These are phyloP conservation scores for Coemansia sp. DNA, from an alignment of 192 early-diverging fungal genomes.

Conservation along the genomic window DNA sequence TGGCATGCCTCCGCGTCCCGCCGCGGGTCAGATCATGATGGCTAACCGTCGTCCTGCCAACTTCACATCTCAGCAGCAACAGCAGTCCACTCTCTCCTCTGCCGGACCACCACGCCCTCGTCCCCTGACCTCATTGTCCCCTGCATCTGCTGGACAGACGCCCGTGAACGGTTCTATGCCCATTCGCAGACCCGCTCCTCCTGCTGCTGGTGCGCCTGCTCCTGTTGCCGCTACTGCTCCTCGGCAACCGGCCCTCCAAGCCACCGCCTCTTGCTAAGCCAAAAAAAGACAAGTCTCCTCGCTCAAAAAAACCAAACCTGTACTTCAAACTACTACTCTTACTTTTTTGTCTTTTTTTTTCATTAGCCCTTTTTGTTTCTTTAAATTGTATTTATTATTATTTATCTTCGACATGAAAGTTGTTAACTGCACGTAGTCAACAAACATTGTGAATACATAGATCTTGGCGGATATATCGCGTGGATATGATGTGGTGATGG, in stretches of 20 bases:
- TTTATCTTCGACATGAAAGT: neutral
- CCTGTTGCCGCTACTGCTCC: conserved; percentile 1
- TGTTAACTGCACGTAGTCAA: neutral
- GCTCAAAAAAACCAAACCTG: conserved; percentile 5
- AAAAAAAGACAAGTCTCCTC: neutral
- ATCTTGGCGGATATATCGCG: neutral
- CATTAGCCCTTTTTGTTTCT: neutral
- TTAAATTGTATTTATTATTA: neutral
- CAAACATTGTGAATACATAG: neutral
- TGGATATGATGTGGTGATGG: neutral
- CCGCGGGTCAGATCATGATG: neutral
- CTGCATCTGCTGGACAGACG: conserved; percentile 7
- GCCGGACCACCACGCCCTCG: conserved; percentile 10
- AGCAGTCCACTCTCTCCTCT: neutral
- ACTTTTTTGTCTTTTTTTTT: conserved; percentile 4
- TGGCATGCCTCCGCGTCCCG: conserved; percentile 1
- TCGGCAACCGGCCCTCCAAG: conserved; percentile 11
- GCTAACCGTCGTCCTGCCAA: conserved; percentile 15
- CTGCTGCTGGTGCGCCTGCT: neutral
- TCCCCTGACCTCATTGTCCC: conserved; percentile 1
- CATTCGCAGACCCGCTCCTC: neutral
- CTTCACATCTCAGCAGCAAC: neutral
- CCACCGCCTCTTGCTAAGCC: conserved; percentile 20
- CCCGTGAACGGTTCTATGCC: neutral
- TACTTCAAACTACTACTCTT: conserved; percentile 12